Evolutionary conservation across 371 early-diverging fungal genomes (phyloP).

Genomic region (Mortierella sp.): DNA sequence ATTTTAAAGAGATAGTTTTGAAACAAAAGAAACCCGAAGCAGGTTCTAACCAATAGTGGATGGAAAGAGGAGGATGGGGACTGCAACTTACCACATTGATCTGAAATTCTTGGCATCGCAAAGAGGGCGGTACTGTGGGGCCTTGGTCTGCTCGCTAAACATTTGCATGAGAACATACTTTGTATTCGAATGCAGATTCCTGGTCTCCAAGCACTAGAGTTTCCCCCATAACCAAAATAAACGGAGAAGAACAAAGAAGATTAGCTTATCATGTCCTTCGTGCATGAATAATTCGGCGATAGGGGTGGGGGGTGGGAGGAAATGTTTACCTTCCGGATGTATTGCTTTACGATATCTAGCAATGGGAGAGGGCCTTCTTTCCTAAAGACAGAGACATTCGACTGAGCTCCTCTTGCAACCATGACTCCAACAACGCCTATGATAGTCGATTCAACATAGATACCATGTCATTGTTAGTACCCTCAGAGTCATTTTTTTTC

Average conservation of each 20-base stretch:
- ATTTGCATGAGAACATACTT: constrained; percentile 93
- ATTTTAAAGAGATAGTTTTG: too few species aligned
- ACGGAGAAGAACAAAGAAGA: neutral
- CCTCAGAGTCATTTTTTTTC: too few species aligned
- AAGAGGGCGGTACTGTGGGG: constrained; percentile 58
- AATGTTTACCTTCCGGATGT: constrained; percentile 67
- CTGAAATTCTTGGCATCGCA: constrained; percentile 62
- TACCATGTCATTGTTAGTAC: neutral
- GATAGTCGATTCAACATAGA: neutral
- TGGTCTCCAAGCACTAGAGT: constrained; percentile 61
- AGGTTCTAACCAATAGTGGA: too few species aligned
- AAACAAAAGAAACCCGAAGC: too few species aligned
- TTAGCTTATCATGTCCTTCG: neutral
- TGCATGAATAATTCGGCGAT: neutral
- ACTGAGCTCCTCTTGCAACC: constrained; percentile 89
- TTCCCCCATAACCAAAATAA: neutral
- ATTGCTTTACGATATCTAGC: constrained; percentile 66
- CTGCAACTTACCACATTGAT: constrained; percentile 48
- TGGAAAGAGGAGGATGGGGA: too few species aligned
- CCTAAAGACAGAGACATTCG: constrained; percentile 87
- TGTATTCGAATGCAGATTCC: constrained; percentile 80
- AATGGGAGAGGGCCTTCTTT: constrained; percentile 67
- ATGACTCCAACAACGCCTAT: constrained; percentile 78
- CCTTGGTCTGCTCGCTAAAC: constrained; percentile 68
- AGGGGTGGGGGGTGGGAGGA: too few species aligned